Base-by-base conservation (phyloP, 2,329 filamentous ascomycete species). In the Zymoseptoria brevis region DNA sequence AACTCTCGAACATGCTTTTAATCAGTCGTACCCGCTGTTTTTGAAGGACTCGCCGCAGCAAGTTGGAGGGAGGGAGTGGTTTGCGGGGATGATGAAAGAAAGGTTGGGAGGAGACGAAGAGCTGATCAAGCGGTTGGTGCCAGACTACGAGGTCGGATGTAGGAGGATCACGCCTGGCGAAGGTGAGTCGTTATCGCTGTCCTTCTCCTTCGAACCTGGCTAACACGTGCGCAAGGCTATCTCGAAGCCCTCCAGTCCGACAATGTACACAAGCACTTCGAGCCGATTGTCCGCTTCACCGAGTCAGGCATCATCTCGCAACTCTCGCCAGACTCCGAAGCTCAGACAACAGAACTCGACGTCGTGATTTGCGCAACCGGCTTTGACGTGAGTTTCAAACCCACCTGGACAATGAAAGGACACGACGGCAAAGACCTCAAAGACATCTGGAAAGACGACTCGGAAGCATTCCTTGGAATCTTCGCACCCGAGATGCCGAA, bases 321-420 rank as follows among this genome's bases (percentile, higher is more conserved):
- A 49, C 53, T 54, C 19, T 19, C 57, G 0, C 29, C 54, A 21
- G 60, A 55, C 16, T 53, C 55, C 19, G 57, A 16, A 21, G 50
- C 57, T 21, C 58, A 62, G 53, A 54, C 56, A 48, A 60, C 74
- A 55, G 67, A 71, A 29, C 67, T 77, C 48, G 75, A 78, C 58
- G 68, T 71, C 3, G 75, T 88, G 2, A 83, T 74, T 58, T 75
- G 73, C 58, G 70, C 72, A 0, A 76, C 74, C 4, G 73, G 74
- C 4, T 75, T 75, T 56, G 69, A 75, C 54, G 69, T 71, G n/a
- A 70, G 69, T n/a, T 72, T 71, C 48, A 62, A 60, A 7, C 74
- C 73, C 9, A 66, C 63, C 1, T 75, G 68, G 50, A 62, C 65
- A 0, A 60, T 75, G 50, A 66, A 69, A 19, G 69, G 76, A 76